Evolutionary conservation across 1,284 basidiomycete species (phyloP).

Genomic region (Xanthoconium separans): DNA sequence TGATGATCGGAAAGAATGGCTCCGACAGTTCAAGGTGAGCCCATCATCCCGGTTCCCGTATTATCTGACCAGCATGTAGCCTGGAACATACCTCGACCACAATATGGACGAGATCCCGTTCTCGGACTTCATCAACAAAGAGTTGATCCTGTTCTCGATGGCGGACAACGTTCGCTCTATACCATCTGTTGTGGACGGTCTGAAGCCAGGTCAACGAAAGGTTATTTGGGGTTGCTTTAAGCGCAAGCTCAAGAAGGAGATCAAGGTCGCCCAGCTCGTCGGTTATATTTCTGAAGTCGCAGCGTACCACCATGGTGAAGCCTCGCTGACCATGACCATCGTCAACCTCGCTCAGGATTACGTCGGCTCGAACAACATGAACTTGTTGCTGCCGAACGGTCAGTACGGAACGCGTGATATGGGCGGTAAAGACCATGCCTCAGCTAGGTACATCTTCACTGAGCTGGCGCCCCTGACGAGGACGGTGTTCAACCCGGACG

Average conservation of each 20-base stretch:
- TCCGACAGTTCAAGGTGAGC: constrained; percentile 84
- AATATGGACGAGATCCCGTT: constrained; percentile 84
- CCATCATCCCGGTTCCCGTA: neutral
- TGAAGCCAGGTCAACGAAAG: constrained; percentile 99
- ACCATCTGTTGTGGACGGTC: constrained; percentile 89
- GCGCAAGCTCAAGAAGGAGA: constrained; percentile 87
- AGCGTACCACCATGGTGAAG: constrained; percentile 97
- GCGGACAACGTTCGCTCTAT: constrained; percentile 98
- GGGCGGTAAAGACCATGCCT: constrained; percentile 95
- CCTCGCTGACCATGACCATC: constrained; percentile 85
- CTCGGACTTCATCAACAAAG: constrained; percentile 97
- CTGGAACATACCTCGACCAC: constrained; percentile 95
- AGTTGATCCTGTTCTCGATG: constrained; percentile 99
- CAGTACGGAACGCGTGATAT: constrained; percentile 94
- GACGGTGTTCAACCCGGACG: constrained; percentile 77
- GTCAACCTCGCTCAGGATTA: constrained; percentile 93
- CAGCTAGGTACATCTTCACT: constrained; percentile 97
- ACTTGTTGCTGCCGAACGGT: constrained; percentile 86
- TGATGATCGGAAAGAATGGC: constrained; percentile 98
- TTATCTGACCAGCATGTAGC: constrained; percentile 45
- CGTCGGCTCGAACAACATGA: constrained; percentile 96
- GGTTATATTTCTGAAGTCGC: constrained; percentile 95
- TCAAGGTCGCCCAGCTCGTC: constrained; percentile 95
- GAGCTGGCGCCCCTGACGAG: constrained; percentile 79
- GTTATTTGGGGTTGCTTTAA: constrained; percentile 97